These are phyloP conservation scores for Turnera subulata DNA, from an alignment of 345 rosid species.

Conservation along the genomic window DNA sequence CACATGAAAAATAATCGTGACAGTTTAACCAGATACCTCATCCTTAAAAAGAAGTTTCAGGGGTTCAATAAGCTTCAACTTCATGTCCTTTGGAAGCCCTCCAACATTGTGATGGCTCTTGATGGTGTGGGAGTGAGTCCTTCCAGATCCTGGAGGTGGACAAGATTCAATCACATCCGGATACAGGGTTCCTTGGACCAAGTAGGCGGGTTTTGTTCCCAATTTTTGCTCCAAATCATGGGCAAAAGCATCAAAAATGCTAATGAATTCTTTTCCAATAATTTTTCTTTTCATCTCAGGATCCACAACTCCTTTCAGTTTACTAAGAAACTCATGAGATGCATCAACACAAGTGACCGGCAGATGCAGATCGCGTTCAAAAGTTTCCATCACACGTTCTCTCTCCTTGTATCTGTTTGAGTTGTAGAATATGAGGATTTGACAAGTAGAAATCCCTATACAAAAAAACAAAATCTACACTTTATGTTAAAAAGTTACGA, in stretches of 20 bases:
- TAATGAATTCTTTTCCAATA: constrained; percentile 86
- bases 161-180: constrained; percentile 98
- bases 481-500: not conserved
- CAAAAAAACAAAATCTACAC: not conserved
- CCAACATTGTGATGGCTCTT: constrained; percentile 99
- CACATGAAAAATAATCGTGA: not conserved
- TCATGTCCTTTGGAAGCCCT: constrained; percentile 98
- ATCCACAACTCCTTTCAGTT: constrained; percentile 85
- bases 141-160: constrained; percentile 96
- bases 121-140: constrained; percentile 88
- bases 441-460: not conserved
- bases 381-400: constrained; percentile 91
- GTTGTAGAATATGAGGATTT: not conserved
- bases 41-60: constrained; percentile 93
- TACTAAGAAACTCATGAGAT: constrained; percentile 61
- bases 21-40: constrained; percentile 50
- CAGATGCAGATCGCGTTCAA: constrained; percentile 77
- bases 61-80: constrained; percentile 91
- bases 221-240: constrained; percentile 67
- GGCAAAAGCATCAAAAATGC: constrained; percentile 74
- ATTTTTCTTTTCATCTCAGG: constrained; percentile 92
- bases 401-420: constrained; percentile 73
- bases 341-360: constrained; percentile 92
- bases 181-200: constrained; percentile 96
- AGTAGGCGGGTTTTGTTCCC: constrained; percentile 72